These are phyloP conservation scores for Trichoderma sp. DNA, from an alignment of 2,329 filamentous ascomycete genomes.

Conservation along the genomic window DNA sequence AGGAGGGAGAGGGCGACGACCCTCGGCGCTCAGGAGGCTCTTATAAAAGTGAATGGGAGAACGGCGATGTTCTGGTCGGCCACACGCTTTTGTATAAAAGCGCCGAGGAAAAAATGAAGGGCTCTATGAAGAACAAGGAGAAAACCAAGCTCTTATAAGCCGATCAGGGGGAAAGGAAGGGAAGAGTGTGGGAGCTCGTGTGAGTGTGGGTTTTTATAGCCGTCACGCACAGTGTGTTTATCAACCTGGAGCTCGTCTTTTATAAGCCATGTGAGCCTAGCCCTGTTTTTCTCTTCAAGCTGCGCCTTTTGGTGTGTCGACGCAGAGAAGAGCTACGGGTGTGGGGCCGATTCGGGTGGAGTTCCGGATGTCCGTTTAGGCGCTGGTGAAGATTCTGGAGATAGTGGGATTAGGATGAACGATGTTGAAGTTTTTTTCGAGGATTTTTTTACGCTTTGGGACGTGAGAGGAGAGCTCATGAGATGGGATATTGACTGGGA, in stretches of 20 bases:
- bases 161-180: not conserved
- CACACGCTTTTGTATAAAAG: not conserved
- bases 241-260: not conserved
- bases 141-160: not conserved
- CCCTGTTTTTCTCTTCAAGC: not conserved
- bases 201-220: slow-evolving; percentile 26
- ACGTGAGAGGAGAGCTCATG: not conserved
- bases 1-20: not conserved
- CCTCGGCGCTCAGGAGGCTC: not conserved
- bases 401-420: not conserved
- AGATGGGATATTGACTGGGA: too few relatives aligned
- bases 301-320: slow-evolving; percentile 10
- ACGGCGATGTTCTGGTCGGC: not conserved
- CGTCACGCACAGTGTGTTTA: slow-evolving; percentile 10
- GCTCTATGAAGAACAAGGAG: not conserved
- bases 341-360: slow-evolving; percentile 20
- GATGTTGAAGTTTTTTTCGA: not conserved
- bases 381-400: not conserved
- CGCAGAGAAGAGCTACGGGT: not conserved
- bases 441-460: not conserved
- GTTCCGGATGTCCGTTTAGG: not conserved
- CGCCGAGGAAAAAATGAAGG: not conserved
- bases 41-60: not conserved
- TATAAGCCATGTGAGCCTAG: not conserved
- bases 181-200: slow-evolving; percentile 12